Base-by-base conservation (phyloP, 208 protist genomes). In the Herpetomonas samuelpessoai region DNA sequence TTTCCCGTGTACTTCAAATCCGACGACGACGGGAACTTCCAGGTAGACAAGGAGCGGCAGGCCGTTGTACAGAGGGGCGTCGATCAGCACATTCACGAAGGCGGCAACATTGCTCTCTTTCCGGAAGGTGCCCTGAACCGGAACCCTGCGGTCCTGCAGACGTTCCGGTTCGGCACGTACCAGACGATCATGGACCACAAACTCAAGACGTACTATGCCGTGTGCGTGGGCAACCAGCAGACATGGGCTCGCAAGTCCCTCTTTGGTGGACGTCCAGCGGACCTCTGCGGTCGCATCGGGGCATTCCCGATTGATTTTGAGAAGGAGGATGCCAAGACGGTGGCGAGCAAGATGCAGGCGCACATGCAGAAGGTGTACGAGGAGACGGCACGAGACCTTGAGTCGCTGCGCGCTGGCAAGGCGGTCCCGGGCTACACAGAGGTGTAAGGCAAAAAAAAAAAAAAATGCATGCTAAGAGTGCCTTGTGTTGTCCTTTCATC, bases 1-100 rank as follows among this genome's bases (percentile, higher is more conserved):
- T 91, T 88, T 53, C 84, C 84, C 2, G 84, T 91, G 12, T 88
- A 82, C 75, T 91, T 88, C 73, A 88, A 74, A 49, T 79, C 72
- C 28, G 78, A 86, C 41, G 69, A 63, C 27, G 76, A 79, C 21
- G 70, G 74, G 2, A 66, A 69, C 56, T 91, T 86, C 44, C 45
- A 74, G 45, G 72, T 91, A 29, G 81, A 91, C 60, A 87, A 86
- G 72, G 81, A 86, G 59, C 27, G 39, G 49, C 84, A 91, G 64
- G 75, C 71, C 31, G 56, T 19, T 28, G 81, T 91, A 58, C 74
- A 77, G 59, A 47, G 69, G 27, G 27, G 46, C 21, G 65, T 83
- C 1, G 64, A 86, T 50, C 50, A 58, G 39, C 78, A 84, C 68
- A 44, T 91, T 44, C 27, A 29, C 35, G 28, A 47, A 16, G 71